Evolutionary conservation across 164 flowering plant species (phyloP).

Genomic region (Stephania yunnanensis): DNA sequence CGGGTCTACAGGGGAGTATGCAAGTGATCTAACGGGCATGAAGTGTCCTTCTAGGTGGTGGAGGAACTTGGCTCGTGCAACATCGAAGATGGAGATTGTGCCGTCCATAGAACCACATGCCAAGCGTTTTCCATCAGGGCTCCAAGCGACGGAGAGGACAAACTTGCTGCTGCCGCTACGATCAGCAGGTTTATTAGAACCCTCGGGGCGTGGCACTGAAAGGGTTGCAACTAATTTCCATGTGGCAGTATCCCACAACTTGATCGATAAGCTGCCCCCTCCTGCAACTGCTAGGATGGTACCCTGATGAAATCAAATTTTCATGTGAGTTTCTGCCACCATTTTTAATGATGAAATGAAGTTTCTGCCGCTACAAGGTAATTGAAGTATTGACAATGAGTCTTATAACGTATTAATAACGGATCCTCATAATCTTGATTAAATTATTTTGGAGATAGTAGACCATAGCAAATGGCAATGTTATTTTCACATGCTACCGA

Average conservation of each 20-base stretch:
- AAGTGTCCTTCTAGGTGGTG: slow-evolving; percentile 92
- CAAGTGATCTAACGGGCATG: slow-evolving; percentile 95
- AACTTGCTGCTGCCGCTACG: slow-evolving; percentile 75
- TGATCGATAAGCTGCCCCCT: slow-evolving; percentile 91
- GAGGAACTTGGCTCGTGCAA: slow-evolving; percentile 66
- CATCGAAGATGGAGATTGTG: slow-evolving; percentile 81
- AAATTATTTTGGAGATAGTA: too few relatives aligned
- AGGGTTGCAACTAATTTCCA: slow-evolving; percentile 68
- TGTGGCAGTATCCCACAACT: slow-evolving; percentile 92
- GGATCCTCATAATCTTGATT: too few relatives aligned
- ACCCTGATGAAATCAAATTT: slow-evolving; percentile 46
- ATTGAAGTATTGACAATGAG: too few relatives aligned
- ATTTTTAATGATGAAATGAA: background rate
- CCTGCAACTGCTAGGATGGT: slow-evolving; percentile 92
- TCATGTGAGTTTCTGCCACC: background rate
- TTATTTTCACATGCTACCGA: too few relatives aligned
- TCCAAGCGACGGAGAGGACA: slow-evolving; percentile 98
- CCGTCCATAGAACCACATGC: slow-evolving; percentile 99
- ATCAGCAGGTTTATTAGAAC: slow-evolving; percentile 56
- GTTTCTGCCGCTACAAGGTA: too few relatives aligned
- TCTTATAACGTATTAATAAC: too few relatives aligned
- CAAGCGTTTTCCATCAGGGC: slow-evolving; percentile 72
- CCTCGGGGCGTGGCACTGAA: slow-evolving; percentile 79
- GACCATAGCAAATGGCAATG: too few relatives aligned
- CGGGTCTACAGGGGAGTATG: slow-evolving; percentile 66